A percentile compares a stretch with the other conserved stretches of the same genome.
Conservation (phyloP, 805 yeast species). For the Saccharomyces jurei region DNA sequence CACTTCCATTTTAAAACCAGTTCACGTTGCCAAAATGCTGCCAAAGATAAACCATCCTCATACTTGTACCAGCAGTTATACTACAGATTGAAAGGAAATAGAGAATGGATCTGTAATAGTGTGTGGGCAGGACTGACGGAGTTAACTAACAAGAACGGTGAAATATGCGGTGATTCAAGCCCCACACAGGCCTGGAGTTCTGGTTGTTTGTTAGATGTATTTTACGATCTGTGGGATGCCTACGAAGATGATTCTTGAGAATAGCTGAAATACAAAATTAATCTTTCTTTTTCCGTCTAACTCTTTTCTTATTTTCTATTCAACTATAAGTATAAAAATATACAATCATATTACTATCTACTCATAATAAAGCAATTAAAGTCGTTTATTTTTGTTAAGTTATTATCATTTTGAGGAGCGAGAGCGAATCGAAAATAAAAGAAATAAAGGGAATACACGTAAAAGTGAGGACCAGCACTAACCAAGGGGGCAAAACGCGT, state of each 20-base stretch:
- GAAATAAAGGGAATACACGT: not conserved
- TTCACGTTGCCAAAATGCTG: conserved; percentile 29
- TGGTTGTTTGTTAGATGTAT: conserved; percentile 75
- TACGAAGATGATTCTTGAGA: conserved; percentile 4
- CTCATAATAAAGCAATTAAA: not conserved
- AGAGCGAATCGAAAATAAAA: not conserved
- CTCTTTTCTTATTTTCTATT: not conserved
- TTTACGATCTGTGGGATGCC: conserved; percentile 48
- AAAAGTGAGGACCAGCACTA: not conserved
- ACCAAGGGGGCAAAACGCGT: not conserved
- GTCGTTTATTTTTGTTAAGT: not conserved
- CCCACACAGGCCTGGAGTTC: conserved; percentile 98
- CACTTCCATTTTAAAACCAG: conserved; percentile 40
- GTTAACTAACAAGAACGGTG: conserved; percentile 83
- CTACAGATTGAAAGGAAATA: conserved; percentile 53
- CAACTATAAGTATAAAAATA: not conserved
- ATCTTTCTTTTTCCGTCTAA: not conserved
- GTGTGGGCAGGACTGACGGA: conserved; percentile 94
- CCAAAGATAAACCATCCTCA: conserved; percentile 35
- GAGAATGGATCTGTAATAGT: conserved; percentile 61
- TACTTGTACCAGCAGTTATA: conserved; percentile 53
- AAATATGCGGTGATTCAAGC: conserved; percentile 72
- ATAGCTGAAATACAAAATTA: not conserved
- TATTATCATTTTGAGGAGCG: not conserved
- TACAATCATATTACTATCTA: not conserved